Evolutionary conservation across 305 asterid genomes (phyloP).

Genomic region (Rubia peregrina): DNA sequence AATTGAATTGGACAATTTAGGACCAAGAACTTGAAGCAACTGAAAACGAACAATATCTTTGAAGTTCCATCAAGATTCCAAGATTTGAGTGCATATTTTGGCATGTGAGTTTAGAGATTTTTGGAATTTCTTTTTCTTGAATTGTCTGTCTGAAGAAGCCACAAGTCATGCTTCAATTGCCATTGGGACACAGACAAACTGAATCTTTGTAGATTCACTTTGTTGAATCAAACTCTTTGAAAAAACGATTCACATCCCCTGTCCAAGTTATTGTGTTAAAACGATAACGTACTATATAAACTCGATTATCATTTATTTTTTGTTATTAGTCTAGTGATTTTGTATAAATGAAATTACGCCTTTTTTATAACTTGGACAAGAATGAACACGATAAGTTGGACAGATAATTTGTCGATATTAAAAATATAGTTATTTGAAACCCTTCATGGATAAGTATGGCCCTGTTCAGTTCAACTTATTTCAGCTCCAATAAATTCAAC

Average conservation of each 20-base stretch:
- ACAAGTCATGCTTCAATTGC: conserved; percentile 11
- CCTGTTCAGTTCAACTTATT: too few relatives aligned
- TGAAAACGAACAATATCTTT: not conserved
- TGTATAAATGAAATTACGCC: too few relatives aligned
- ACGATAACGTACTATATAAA: not conserved
- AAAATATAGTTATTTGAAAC: not conserved
- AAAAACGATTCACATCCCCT: not conserved
- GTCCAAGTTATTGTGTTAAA: not conserved
- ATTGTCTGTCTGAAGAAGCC: conserved; percentile 3
- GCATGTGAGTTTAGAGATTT: conserved; percentile 36
- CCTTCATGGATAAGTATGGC: not conserved
- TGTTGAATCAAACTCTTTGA: conserved; percentile 20
- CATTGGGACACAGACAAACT: conserved; percentile 38
- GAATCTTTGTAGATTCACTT: conserved; percentile 44
- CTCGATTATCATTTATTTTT: not conserved
- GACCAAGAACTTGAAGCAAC: conserved; percentile 1
- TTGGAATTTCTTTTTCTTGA: not conserved
- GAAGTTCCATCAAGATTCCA: conserved; percentile 1
- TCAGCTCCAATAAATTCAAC: too few relatives aligned
- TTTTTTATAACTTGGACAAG: not conserved
- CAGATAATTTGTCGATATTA: too few relatives aligned
- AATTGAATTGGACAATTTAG: not conserved
- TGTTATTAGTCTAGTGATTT: too few relatives aligned
- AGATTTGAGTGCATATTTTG: conserved; percentile 18
- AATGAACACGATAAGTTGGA: not conserved